Conservation (phyloP, 495 filamentous ascomycete species). For the Annulohypoxylon bovei region DNA sequence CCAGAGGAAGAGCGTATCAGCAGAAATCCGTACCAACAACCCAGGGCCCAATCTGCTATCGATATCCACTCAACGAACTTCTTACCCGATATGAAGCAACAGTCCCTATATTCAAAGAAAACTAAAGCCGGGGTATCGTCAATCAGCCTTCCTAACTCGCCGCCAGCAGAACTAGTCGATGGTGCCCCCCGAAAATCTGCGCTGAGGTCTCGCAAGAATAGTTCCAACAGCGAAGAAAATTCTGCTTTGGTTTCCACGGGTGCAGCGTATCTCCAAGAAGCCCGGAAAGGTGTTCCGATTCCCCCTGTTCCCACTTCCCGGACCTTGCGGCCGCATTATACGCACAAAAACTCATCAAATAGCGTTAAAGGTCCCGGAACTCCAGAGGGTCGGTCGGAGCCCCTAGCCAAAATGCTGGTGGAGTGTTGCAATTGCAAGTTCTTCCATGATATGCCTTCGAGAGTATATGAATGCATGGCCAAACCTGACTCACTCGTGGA, state of each 20-base stretch:
- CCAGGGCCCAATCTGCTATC: conserved; percentile 42
- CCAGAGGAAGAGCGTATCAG: conserved; percentile 24
- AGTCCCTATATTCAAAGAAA: conserved; percentile 42
- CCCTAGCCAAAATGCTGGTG: conserved; percentile 78
- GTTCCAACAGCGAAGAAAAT: conserved; percentile 26
- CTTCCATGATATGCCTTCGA: conserved; percentile 82
- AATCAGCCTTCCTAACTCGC: conserved; percentile 39
- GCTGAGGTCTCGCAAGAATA: conserved; percentile 41
- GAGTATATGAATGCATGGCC: conserved; percentile 77
- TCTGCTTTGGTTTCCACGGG: conserved; percentile 33
- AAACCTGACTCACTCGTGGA: conserved; percentile 66
- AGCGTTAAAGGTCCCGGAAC: conserved; percentile 21
- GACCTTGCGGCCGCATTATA: conserved; percentile 36
- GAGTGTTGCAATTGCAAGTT: conserved; percentile 84
- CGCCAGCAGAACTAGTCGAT: conserved; percentile 34
- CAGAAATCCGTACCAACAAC: conserved; percentile 16
- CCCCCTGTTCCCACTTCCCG: conserved; percentile 34
- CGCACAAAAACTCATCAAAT: conserved; percentile 40
- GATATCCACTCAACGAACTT: conserved; percentile 38
- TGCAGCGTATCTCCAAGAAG: conserved; percentile 52
- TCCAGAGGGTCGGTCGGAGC: conserved; percentile 51
- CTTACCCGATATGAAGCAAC: conserved; percentile 47
- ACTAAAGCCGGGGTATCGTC: conserved; percentile 38
- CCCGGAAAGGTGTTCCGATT: conserved; percentile 45
- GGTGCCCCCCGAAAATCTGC: conserved; percentile 39